These are phyloP conservation scores for Penicillium sp. DNA, from an alignment of 2,329 filamentous ascomycete species.

Conservation along the genomic window DNA sequence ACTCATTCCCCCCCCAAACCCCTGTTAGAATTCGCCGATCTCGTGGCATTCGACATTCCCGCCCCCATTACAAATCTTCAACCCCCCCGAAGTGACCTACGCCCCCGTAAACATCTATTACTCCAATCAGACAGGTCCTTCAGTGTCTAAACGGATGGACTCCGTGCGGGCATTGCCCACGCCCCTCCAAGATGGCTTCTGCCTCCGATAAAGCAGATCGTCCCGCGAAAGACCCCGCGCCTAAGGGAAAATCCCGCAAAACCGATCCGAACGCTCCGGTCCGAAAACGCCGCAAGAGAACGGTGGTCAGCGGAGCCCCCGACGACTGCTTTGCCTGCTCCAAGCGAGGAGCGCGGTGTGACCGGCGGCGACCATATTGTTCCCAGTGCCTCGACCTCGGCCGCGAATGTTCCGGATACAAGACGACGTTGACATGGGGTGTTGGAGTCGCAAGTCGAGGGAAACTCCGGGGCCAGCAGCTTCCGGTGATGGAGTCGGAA, in stretches of 20 bases:
- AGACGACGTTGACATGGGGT: conserved; percentile 94
- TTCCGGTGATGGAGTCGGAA: conserved; percentile 57
- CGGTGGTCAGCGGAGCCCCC: conserved; percentile 81
- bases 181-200: conserved; percentile 17
- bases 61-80: neutral
- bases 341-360: conserved; percentile 80
- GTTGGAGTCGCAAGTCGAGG: conserved; percentile 93
- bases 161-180: conserved; percentile 11
- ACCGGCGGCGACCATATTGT: conserved; percentile 89
- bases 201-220: conserved; percentile 14
- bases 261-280: conserved; percentile 32
- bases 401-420: conserved; percentile 93
- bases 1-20: neutral
- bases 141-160: conserved; percentile 14
- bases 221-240: conserved; percentile 22
- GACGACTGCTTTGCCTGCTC: conserved; percentile 95
- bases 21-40: neutral
- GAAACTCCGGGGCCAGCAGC: conserved; percentile 84
- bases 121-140: neutral
- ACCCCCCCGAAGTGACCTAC: neutral
- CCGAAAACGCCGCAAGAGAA: conserved; percentile 78
- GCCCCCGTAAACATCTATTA: neutral
- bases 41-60: neutral
- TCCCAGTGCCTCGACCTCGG: conserved; percentile 89
- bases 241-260: conserved; percentile 30